Evolutionary conservation across 177 flowering plant genomes (phyloP).

Genomic region (Vitis hybrid): DNA sequence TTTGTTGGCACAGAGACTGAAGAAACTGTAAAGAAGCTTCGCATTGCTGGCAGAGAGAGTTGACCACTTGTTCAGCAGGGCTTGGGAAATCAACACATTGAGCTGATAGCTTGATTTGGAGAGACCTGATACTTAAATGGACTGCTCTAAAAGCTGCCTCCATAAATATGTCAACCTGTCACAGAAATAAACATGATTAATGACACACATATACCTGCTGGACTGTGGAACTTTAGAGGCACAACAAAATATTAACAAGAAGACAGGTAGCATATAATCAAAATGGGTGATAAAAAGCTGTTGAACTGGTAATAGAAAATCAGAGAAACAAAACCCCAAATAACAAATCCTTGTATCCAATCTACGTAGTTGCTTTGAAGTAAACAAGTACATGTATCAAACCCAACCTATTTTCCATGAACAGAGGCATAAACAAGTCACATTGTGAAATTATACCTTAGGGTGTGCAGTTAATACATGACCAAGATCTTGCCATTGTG

Average conservation of each 20-base stretch:
- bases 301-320: neutral
- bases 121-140: slow-evolving; percentile 46
- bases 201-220: neutral
- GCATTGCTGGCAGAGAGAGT: slow-evolving; percentile 74
- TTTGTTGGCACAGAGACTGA: slow-evolving; percentile 80
- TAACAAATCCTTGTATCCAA: neutral
- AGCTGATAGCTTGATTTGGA: slow-evolving; percentile 52
- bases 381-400: slow-evolving; percentile 2
- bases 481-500: slow-evolving; percentile 84
- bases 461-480: slow-evolving; percentile 76
- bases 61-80: slow-evolving; percentile 44
- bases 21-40: slow-evolving; percentile 92
- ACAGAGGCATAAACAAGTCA: neutral
- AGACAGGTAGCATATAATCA: neutral
- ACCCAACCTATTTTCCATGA: neutral
- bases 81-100: slow-evolving; percentile 31
- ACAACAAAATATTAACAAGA: neutral
- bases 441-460: slow-evolving; percentile 50
- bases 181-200: slow-evolving; percentile 23
- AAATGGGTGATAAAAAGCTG: neutral
- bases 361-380: too few species aligned
- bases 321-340: neutral
- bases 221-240: neutral
- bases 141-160: slow-evolving; percentile 83
- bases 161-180: slow-evolving; percentile 86